Evolutionary conservation across 768 basidiomycete species (phyloP).

Genomic region (Nevesoporus exiguus): DNA sequence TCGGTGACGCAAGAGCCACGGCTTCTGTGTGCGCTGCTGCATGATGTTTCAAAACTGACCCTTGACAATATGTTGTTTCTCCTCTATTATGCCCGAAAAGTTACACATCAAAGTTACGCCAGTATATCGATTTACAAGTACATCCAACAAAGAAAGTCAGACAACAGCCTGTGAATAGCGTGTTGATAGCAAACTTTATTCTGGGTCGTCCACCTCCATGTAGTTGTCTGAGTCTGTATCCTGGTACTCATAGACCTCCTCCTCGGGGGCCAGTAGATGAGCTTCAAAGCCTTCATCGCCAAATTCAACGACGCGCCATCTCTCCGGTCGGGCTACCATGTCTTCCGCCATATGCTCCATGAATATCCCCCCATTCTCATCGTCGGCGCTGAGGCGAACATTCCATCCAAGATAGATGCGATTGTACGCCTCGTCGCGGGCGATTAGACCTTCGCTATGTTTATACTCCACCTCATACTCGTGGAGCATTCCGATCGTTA

Average conservation of each 20-base stretch:
- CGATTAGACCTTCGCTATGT: constrained; percentile 52
- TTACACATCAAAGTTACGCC: background rate
- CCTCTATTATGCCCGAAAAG: no score
- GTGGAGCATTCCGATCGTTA: constrained; percentile 54
- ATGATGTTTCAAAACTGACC: no score
- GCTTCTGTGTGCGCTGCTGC: no score
- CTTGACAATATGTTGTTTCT: no score
- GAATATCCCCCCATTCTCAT: constrained; percentile 39
- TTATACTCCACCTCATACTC: constrained; percentile 52
- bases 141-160: constrained; percentile 1
- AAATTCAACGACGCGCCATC: constrained; percentile 37
- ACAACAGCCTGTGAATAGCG: background rate
- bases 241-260: constrained; percentile 33
- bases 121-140: constrained; percentile 3
- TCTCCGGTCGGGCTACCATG: constrained; percentile 41
- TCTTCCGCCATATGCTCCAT: constrained; percentile 41
- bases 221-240: constrained; percentile 41
- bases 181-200: background rate
- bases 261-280: constrained; percentile 35
- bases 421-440: constrained; percentile 40
- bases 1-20: no score
- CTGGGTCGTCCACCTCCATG: constrained; percentile 26
- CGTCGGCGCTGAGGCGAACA: constrained; percentile 44
- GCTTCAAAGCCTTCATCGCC: constrained; percentile 44
- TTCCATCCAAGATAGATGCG: constrained; percentile 70